phyloP scores from a whole-genome alignment of 1,284 basidiomycete species.

The Cryptococcus floricola region DNA sequence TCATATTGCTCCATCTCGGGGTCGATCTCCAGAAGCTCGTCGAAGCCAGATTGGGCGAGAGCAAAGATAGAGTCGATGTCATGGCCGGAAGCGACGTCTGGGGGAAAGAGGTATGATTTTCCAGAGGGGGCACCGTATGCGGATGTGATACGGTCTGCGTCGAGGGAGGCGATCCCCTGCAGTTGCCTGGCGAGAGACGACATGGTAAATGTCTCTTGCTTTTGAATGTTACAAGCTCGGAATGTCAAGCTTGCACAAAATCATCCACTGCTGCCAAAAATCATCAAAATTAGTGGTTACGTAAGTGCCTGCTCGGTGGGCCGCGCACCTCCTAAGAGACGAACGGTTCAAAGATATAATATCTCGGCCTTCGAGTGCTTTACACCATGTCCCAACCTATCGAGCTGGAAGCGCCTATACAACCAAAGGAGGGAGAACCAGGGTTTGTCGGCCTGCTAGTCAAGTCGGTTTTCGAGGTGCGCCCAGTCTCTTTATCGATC shows the following conservation, averaged over 20 bases:
- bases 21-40: slow-evolving; percentile 63
- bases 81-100: slow-evolving; percentile 71
- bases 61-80: slow-evolving; percentile 84
- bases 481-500: slow-evolving; percentile 6
- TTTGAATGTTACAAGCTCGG: background rate
- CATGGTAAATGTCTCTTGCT: slow-evolving; percentile 50
- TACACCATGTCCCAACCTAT: background rate
- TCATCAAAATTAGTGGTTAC: too few relatives aligned
- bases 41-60: slow-evolving; percentile 74
- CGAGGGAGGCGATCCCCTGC: slow-evolving; percentile 73
- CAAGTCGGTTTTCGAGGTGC: slow-evolving; percentile 45
- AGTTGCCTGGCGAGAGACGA: slow-evolving; percentile 82
- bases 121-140: slow-evolving; percentile 52
- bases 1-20: slow-evolving; percentile 55
- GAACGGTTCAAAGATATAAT: too few relatives aligned
- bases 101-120: slow-evolving; percentile 80
- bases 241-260: background rate
- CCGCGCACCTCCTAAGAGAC: background rate
- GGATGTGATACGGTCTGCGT: slow-evolving; percentile 69
- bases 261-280: too few relatives aligned
- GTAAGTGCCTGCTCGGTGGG: too few relatives aligned
- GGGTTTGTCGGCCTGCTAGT: slow-evolving; percentile 39
- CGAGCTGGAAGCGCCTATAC: too few relatives aligned
- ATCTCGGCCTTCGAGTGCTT: too few relatives aligned
- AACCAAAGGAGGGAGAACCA: slow-evolving; percentile 1